Evolutionary conservation across 805 yeast genomes (phyloP), one percentile per base, ranked within the genome.

Genomic region (Candida silvicultrix): DNA sequence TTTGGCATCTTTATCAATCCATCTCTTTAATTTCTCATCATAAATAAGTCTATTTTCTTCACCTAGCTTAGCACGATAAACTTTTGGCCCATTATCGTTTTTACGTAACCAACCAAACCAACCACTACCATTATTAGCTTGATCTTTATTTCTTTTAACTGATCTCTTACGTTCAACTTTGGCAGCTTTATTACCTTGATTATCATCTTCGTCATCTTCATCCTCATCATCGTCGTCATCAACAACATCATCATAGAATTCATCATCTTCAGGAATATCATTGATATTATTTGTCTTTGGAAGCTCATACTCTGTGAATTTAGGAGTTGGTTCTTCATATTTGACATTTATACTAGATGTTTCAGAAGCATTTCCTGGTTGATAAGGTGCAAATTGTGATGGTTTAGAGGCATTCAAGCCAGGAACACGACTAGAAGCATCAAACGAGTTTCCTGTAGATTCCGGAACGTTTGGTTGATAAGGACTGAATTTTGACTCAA

Each of bases 21-120:
- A 94, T 57, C 96, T 77, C 61, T 84, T 82, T 59, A 85, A 74
- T 48, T 85, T 80, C 56, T 87, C 92, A 66, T 90, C 96, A 62
- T 80, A 94, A 57, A 78, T 76, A 60, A 94, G 84, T 16, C 77
- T 70, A 59, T 74, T 84, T 48, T 80, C 75, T 47, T 85, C 87
- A 12, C 98, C 99, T 44, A 94, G 67, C 54, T 94, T 89, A 34
- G 97, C 98, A 51, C 80, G 78, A 50, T 82, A 75, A 0, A 89
- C 85, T 58, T 86, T 87, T 36, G 87, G 88, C 44, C 79, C 86
- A 41, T 78, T 82, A 74, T 71, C 74, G 3, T 70, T 64, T 56
- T 69, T 63, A 46, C 76, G 70, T 48, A 85, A 65, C 87, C 95
- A 85, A 9, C 83, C 73, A 48, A 78, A 67, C 83, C 83, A 75